Base-by-base conservation (phyloP, 306 rosid genomes). In the Mimosa pudica region DNA sequence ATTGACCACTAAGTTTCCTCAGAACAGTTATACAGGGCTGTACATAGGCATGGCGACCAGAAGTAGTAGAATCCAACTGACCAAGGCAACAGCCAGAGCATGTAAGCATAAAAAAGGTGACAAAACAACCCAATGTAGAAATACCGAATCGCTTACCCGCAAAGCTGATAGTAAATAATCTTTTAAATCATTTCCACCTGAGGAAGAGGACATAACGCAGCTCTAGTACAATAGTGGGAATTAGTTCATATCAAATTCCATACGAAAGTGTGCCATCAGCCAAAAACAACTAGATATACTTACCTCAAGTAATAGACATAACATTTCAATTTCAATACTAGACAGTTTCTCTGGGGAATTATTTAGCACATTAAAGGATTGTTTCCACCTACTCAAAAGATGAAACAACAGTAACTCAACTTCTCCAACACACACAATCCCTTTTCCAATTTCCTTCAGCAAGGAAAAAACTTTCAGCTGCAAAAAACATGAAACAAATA, bases 261-360 rank as follows among this genome's bases (percentile, higher is more conserved):
- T 71, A 79, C n/a, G 57, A 57, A 79, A 70, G 18, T 7, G 32
- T 38, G 66, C 63, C 64, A 42, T 79, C 11, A 66, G 45, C 66
- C 73, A 70, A 73, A 71, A 51, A 36, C 24, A 78, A 63, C 3
- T 62, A 32, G 67, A 71, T 51, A 47, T 54, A 75, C 85, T 51
- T 83, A 92, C 98, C 92, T 95, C 97, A 81, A 95, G 84, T 70
- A 92, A 83, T 80, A 91, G 90, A 87, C 97, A 89, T 79, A 90
- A 79, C 71, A 91, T 91, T 76, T 87, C 84, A 82, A 88, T 87
- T 86, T 92, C 94, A 67, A 57, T 84, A 47, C 82, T 82, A 24
- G 97, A 88, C 79, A 95, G 67, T 44, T 81, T 85, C 76, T 81
- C 84, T 75, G 79, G 20, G 61, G 87, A 77, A 20, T 76, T 81